These are phyloP conservation scores for Cordia subcordata DNA, from an alignment of 257 asterid genomes.

Conservation along the genomic window DNA sequence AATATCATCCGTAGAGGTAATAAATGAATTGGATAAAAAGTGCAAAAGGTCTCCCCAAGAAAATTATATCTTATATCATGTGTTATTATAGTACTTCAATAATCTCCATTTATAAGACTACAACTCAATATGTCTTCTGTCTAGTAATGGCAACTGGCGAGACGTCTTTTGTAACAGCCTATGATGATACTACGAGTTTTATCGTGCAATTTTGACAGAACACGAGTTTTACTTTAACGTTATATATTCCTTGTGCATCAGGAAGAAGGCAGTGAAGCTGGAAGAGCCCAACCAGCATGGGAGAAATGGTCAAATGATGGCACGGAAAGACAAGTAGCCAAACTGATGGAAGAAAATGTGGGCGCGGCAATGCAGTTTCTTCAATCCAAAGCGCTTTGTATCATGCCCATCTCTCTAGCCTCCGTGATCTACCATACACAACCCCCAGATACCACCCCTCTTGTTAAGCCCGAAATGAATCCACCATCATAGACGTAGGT, in stretches of 20 bases:
- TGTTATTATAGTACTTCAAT: too few relatives aligned
- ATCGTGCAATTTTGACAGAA: too few relatives aligned
- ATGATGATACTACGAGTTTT: too few relatives aligned
- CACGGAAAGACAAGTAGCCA: constrained; percentile 92
- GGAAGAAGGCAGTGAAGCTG: constrained; percentile 72
- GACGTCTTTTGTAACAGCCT: too few relatives aligned
- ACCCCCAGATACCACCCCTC: constrained; percentile 56
- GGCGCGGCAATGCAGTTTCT: constrained; percentile 98
- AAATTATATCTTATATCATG: too few relatives aligned
- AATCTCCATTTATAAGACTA: too few relatives aligned
- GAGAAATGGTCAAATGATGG: constrained; percentile 99
- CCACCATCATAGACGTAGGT: constrained; percentile 46
- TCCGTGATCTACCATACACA: constrained; percentile 81
- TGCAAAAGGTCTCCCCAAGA: too few relatives aligned
- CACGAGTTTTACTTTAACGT: too few relatives aligned
- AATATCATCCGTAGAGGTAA: constrained; percentile 70
- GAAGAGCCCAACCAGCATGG: constrained; percentile 84
- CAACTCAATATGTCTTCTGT: too few relatives aligned
- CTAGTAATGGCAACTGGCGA: too few relatives aligned
- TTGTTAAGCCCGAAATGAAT: constrained; percentile 59
- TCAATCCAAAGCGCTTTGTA: constrained; percentile 95
- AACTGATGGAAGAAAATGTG: constrained; percentile 96
- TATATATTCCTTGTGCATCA: constrained; percentile 11
- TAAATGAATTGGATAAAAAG: background rate
- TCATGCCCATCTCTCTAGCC: constrained; percentile 95